These are phyloP conservation scores for Chamaenerion angustifolium DNA, from an alignment of 345 rosid species.

Conservation along the genomic window DNA sequence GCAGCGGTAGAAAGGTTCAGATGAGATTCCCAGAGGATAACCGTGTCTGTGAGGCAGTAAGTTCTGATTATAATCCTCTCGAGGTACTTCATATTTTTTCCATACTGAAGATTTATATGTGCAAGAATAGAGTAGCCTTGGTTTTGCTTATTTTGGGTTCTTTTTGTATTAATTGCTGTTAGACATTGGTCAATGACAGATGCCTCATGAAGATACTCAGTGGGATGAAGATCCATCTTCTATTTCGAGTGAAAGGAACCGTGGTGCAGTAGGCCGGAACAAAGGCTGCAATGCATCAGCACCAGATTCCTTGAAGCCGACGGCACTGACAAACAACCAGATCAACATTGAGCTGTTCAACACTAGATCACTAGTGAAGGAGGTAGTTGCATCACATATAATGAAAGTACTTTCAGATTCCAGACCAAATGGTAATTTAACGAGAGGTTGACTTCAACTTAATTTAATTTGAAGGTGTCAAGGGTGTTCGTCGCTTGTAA, in stretches of 20 bases:
- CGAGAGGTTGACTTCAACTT: too few relatives aligned
- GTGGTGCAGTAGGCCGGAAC: conserved; percentile 32
- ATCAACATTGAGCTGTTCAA: conserved; percentile 62
- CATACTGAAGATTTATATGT: too few relatives aligned
- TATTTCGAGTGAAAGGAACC: conserved; percentile 33
- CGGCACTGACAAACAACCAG: conserved; percentile 27
- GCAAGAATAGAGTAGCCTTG: too few relatives aligned
- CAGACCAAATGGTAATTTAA: background rate
- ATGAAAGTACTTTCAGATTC: background rate
- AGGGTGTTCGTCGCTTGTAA: conserved; percentile 47
- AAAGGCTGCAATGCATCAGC: conserved; percentile 30
- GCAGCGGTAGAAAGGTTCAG: conserved; percentile 83
- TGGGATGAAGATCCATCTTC: conserved; percentile 68
- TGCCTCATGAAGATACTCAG: conserved; percentile 65
- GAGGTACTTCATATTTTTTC: conserved; percentile 33
- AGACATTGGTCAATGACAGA: conserved; percentile 24
- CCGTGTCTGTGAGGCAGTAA: conserved; percentile 74
- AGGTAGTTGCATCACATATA: conserved; percentile 21
- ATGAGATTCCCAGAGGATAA: conserved; percentile 97
- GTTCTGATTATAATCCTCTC: conserved; percentile 52
- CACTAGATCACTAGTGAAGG: conserved; percentile 41
- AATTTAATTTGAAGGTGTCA: conserved; percentile 42
- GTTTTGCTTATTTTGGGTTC: too few relatives aligned
- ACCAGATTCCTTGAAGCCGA: conserved; percentile 37
- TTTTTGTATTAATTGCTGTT: background rate